Evolutionary conservation across 106 monocot genomes (phyloP), one percentile per base, ranked within the genome.

Genomic region (Allium cepa): DNA sequence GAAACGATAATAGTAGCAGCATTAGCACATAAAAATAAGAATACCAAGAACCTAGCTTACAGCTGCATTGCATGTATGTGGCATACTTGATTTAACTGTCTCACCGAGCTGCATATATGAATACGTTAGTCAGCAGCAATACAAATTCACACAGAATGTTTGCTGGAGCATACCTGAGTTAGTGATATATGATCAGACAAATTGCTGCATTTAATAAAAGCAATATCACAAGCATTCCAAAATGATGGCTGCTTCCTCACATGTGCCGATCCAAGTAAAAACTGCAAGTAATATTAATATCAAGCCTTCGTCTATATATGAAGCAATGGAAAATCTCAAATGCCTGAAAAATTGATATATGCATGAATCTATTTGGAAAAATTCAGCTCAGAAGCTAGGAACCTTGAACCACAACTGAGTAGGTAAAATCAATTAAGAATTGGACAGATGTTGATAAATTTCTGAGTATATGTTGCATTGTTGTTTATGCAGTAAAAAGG

Each of bases 241-340:
- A 94, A 94, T 47, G 59, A 59, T 59, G 84, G 84, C 69, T 90
- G 94, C 63, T 82, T 87, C 69, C 90, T 75, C 14, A 94, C 74
- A 48, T 80, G 63, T 28, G 80, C 94, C 52, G 87, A 90, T 48
- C 94, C 94, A 53, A 82, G 45, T 78, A 94, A 79, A 73, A 87
- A 94, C 87, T 90, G 90, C 57, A 81, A 11, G 64, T 12, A 46
- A 14, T 46, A 63, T 13, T 63, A 8, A 3, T 22, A 60, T 63
- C 63, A 63, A 47, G 46, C 11, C 12, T 14, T 63, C 15, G 45
- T 63, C 63, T 2, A 26, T 14, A 55, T 55, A 36, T 5, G 36
- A 5, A 36, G 36, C 36, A 36, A 36, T 5, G 36, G 36, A 5
- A 36, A 4, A 4, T 36, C 5, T 36, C 5, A 36, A 36, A 3